Evolutionary conservation across 1,139 yeast species (phyloP).

Genomic region (Kodamaea anthophila): DNA sequence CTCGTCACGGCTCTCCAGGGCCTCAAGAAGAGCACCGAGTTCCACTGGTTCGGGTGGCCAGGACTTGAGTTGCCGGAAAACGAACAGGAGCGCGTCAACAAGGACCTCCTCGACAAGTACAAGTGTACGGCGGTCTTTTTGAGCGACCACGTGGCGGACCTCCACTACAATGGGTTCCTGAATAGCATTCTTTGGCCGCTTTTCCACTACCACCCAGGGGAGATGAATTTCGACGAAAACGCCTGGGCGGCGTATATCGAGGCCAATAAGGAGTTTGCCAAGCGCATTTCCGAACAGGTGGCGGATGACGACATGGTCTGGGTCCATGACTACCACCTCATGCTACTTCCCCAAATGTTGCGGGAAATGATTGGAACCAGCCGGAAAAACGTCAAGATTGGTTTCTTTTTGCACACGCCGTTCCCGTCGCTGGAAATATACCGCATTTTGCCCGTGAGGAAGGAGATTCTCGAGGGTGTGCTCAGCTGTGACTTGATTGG

Average conservation of each 20-base stretch:
- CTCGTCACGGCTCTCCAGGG: conserved; percentile 95
- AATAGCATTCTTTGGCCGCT: conserved; percentile 94
- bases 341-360: conserved; percentile 90
- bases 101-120: conserved; percentile 69
- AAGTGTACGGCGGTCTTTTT: conserved; percentile 88
- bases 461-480: conserved; percentile 87
- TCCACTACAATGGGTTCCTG: conserved; percentile 94
- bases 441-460: conserved; percentile 90
- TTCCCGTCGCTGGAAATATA: conserved; percentile 97
- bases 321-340: conserved; percentile 97
- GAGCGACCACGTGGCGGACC: conserved; percentile 83
- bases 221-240: conserved; percentile 93
- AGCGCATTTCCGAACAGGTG: conserved; percentile 62
- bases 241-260: conserved; percentile 98
- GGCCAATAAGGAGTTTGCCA: conserved; percentile 82
- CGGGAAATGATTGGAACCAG: conserved; percentile 51
- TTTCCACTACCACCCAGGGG: conserved; percentile 98
- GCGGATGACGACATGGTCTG: conserved; percentile 86
- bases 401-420: conserved; percentile 95
- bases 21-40: conserved; percentile 72
- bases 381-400: conserved; percentile 62
- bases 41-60: conserved; percentile 99
- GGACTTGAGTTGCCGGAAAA: conserved; percentile 76
- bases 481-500: conserved; percentile 93
- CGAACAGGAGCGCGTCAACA: conserved; percentile 63